Evolutionary conservation across 176 grass and related monocot species (phyloP).

Genomic region (Aegilops sharonensis): DNA sequence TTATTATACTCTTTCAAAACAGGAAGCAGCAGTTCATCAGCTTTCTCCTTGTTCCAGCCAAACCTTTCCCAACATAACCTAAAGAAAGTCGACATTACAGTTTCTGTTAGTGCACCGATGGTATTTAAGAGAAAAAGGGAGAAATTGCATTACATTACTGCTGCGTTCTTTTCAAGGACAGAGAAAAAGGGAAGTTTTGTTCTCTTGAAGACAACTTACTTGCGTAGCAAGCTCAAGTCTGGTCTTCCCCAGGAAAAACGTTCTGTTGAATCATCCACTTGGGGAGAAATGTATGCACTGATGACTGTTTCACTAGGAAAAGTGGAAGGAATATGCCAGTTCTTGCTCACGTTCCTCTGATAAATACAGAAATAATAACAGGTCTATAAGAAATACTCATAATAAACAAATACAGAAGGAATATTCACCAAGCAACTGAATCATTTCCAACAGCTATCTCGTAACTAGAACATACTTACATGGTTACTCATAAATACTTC

Average conservation of each 20-base stretch:
- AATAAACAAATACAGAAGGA: constrained; percentile 2
- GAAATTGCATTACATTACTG: background rate
- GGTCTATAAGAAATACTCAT: constrained; percentile 19
- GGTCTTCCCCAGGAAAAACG: constrained; percentile 90
- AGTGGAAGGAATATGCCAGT: constrained; percentile 84
- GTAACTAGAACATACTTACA: constrained; percentile 54
- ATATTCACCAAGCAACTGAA: background rate
- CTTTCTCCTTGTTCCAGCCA: constrained; percentile 93
- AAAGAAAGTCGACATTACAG: constrained; percentile 21
- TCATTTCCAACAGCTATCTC: background rate
- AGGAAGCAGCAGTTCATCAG: constrained; percentile 88
- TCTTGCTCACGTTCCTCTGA: constrained; percentile 98
- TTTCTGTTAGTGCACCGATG: constrained; percentile 5
- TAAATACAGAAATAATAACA: constrained; percentile 32
- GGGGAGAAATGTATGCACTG: constrained; percentile 71
- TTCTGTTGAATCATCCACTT: constrained; percentile 88
- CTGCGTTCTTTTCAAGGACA: background rate
- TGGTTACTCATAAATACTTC: constrained; percentile 89
- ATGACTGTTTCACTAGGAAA: constrained; percentile 86
- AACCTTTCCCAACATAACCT: constrained; percentile 97
- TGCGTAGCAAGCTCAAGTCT: constrained; percentile 81
- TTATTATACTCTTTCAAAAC: constrained; percentile 96
- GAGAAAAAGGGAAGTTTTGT: background rate
- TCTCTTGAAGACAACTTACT: constrained; percentile 58
- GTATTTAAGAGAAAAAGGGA: constrained; percentile 10